Evolutionary conservation across 2,329 filamentous ascomycete species (phyloP).

Genomic region (Aureobasidium sp.): DNA sequence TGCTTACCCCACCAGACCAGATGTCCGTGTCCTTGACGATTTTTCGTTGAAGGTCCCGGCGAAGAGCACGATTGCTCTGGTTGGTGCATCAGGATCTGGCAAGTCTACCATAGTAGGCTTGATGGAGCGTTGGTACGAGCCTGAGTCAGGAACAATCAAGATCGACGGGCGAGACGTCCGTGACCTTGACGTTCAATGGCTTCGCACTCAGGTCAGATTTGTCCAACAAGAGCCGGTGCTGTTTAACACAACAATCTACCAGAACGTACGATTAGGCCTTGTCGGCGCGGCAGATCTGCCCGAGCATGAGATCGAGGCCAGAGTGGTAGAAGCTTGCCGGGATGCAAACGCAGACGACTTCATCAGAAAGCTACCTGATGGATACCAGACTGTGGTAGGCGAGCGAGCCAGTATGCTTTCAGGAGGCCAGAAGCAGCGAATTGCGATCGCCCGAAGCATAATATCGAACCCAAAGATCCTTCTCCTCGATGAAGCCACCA

Average conservation of each 20-base stretch:
- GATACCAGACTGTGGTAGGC: conserved; percentile 88
- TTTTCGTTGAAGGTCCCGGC: conserved; percentile 86
- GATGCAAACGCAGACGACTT: conserved; percentile 96
- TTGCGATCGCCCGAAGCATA: conserved; percentile 89
- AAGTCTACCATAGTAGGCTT: conserved; percentile 92
- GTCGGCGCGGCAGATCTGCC: conserved; percentile 66
- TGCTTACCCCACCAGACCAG: conserved; percentile 87
- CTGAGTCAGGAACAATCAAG: conserved; percentile 66
- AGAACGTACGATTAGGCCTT: conserved; percentile 59
- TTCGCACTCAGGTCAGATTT: conserved; percentile 85
- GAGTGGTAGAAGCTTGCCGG: conserved; percentile 79
- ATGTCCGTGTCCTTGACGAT: conserved; percentile 82
- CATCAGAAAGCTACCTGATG: conserved; percentile 61
- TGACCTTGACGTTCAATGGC: conserved; percentile 83
- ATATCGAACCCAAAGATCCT: conserved; percentile 95
- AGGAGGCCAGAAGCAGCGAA: conserved; percentile 94
- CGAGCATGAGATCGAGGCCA: conserved; percentile 65
- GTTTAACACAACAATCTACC: conserved; percentile 75
- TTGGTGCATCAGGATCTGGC: conserved; percentile 89
- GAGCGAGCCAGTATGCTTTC: conserved; percentile 88
- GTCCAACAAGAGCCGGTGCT: conserved; percentile 94
- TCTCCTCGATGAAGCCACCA: conserved; percentile 94
- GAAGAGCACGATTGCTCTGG: conserved; percentile 90
- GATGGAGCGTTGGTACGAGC: conserved; percentile 82
- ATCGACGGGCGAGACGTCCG: conserved; percentile 81